Percentiles rank a stretch among this genome's conserved stretches.
Conservation (phyloP, 2,329 filamentous ascomycete genomes). For the Davidsoniella eucalypti region DNA sequence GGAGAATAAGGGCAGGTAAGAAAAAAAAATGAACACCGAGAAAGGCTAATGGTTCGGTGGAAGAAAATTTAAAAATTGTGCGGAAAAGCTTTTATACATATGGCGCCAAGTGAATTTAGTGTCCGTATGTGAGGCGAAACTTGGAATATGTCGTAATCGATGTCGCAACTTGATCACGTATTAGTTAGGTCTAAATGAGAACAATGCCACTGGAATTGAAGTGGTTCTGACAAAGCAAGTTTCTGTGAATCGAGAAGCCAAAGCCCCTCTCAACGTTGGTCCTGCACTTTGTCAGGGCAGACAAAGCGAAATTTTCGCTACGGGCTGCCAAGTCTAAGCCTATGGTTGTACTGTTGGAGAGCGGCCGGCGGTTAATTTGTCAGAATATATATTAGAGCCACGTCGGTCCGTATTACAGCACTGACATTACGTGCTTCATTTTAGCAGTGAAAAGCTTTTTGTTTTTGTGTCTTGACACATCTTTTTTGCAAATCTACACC, state of each 20-base stretch:
- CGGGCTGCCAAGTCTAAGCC: too few species aligned
- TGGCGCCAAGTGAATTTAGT: not conserved
- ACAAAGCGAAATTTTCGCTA: too few species aligned
- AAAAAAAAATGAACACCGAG: not conserved
- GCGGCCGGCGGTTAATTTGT: not conserved
- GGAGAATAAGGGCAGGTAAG: not conserved
- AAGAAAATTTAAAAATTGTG: not conserved
- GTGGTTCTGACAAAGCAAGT: not conserved
- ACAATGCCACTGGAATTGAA: not conserved
- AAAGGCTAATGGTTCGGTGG: not conserved
- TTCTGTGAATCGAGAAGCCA: not conserved
- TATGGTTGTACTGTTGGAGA: not conserved
- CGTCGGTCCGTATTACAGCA: too few species aligned
- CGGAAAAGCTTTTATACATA: not conserved
- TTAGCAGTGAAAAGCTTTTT: too few species aligned
- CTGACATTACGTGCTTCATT: too few species aligned
- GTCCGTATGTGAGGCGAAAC: not conserved
- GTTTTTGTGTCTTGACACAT: too few species aligned
- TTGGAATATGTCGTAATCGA: conserved; percentile 6
- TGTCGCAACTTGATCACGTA: conserved; percentile 4
- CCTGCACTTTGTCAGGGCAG: too few species aligned
- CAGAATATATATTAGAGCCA: not conserved
- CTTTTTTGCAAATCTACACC: too few species aligned
- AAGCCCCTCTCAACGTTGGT: too few species aligned
- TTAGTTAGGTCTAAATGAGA: not conserved